Conservation (phyloP, 192 early-diverging fungal genomes). For the Coemansia sp. region DNA sequence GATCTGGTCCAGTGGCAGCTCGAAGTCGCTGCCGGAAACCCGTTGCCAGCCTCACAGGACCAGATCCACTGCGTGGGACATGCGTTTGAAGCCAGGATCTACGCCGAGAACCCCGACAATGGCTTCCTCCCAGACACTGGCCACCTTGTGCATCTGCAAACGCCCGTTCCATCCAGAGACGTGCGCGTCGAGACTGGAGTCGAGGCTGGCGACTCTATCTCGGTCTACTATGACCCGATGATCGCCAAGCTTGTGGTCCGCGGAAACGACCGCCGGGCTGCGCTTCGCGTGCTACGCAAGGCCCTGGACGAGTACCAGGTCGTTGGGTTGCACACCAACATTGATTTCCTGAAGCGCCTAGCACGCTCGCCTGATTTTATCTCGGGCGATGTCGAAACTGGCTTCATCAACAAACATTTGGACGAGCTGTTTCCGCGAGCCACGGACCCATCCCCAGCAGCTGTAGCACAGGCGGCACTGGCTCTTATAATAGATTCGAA, state of each 20-base stretch:
- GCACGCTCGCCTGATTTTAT: conserved; percentile 81
- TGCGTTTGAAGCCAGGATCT: conserved; percentile 97
- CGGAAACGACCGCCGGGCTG: conserved; percentile 79
- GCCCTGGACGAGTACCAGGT: conserved; percentile 88
- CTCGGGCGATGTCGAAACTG: conserved; percentile 88
- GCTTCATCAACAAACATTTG: conserved; percentile 85
- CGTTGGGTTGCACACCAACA: conserved; percentile 91
- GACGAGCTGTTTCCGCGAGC: conserved; percentile 61
- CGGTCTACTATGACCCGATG: conserved; percentile 94
- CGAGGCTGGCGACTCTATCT: conserved; percentile 85
- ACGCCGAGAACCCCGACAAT: conserved; percentile 91
- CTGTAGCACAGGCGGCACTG: conserved; percentile 72
- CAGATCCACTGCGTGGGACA: conserved; percentile 77
- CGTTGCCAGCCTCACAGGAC: conserved; percentile 64
- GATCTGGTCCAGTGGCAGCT: conserved; percentile 97
- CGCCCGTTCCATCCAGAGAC: conserved; percentile 61
- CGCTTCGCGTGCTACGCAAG: conserved; percentile 76
- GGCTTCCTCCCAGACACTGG: conserved; percentile 94
- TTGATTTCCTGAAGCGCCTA: conserved; percentile 84
- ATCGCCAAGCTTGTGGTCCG: conserved; percentile 93
- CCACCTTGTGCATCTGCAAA: conserved; percentile 74
- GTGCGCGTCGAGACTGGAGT: conserved; percentile 95
- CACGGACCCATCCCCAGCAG: conserved; percentile 39
- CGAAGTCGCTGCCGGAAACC: conserved; percentile 91
- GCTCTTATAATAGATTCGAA: conserved; percentile 47